Percentiles rank a stretch among this genome's conserved stretches.
Conservation (phyloP, 75 land plant species). For the Ceratopteris richardii region DNA sequence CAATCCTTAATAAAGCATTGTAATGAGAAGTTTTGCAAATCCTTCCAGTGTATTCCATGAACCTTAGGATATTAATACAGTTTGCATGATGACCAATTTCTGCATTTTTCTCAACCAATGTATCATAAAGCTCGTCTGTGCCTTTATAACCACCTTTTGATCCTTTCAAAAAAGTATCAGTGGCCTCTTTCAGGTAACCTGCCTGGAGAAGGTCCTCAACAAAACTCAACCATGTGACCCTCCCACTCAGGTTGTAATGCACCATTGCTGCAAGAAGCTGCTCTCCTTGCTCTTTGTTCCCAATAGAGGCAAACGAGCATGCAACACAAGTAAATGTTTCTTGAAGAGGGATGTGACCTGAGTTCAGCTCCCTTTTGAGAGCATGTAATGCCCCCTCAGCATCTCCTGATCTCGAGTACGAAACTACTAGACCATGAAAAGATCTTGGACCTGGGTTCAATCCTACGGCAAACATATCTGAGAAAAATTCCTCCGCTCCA, state of each 20-base stretch:
- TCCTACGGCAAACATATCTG: slow-evolving; percentile 86
- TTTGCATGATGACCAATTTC: slow-evolving; percentile 81
- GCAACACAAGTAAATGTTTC: slow-evolving; percentile 79
- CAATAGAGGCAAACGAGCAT: slow-evolving; percentile 71
- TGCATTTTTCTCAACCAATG: slow-evolving; percentile 81
- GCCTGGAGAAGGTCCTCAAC: slow-evolving; percentile 77
- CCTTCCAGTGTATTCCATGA: slow-evolving; percentile 91
- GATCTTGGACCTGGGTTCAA: slow-evolving; percentile 76
- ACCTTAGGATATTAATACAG: slow-evolving; percentile 70
- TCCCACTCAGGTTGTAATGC: slow-evolving; percentile 61
- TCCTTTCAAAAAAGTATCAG: slow-evolving; percentile 79
- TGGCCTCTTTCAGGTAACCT: slow-evolving; percentile 60
- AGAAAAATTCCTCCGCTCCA: slow-evolving; percentile 56
- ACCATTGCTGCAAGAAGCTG: slow-evolving; percentile 91
- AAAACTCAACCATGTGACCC: slow-evolving; percentile 77
- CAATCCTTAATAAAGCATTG: slow-evolving; percentile 81
- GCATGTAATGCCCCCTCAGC: slow-evolving; percentile 77
- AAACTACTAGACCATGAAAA: slow-evolving; percentile 77
- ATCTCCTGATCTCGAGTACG: slow-evolving; percentile 56
- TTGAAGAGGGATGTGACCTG: slow-evolving; percentile 76
- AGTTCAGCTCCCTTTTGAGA: slow-evolving; percentile 58
- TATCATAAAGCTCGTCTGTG: slow-evolving; percentile 76
- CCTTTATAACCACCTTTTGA: slow-evolving; percentile 85
- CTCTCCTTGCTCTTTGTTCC: slow-evolving; percentile 52
- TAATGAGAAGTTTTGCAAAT: slow-evolving; percentile 91